phyloP scores from a whole-genome alignment of 2,329 filamentous ascomycete genomes.

The Exophiala sp. region DNA sequence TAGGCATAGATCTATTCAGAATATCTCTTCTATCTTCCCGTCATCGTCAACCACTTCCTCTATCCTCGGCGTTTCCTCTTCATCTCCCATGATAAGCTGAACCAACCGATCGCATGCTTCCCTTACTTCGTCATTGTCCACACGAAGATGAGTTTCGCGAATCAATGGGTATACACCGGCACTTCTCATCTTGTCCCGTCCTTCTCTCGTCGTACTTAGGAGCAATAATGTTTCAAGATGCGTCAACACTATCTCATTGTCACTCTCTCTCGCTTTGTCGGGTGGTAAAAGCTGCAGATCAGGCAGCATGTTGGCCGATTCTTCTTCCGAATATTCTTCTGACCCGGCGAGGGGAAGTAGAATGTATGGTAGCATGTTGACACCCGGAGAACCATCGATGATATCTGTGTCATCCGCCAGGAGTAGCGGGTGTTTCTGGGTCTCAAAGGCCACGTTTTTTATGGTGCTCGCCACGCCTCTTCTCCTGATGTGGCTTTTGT shows the following conservation, averaged over 20 bases:
- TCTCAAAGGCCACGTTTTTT: slow-evolving; percentile 87
- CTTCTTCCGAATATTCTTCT: slow-evolving; percentile 85
- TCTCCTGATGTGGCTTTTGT: slow-evolving; percentile 74
- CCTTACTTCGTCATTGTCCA: slow-evolving; percentile 73
- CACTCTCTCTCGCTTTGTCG: slow-evolving; percentile 80
- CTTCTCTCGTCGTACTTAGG: slow-evolving; percentile 72
- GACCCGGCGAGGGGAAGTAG: slow-evolving; percentile 81
- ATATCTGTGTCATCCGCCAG: slow-evolving; percentile 61
- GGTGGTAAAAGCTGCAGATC: slow-evolving; percentile 86
- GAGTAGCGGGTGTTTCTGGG: slow-evolving; percentile 67
- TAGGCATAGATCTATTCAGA: slow-evolving; percentile 30
- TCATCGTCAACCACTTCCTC: slow-evolving; percentile 45
- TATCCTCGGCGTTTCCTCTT: slow-evolving; percentile 52
- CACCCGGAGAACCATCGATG: slow-evolving; percentile 9
- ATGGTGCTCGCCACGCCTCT: slow-evolving; percentile 95
- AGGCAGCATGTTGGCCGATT: slow-evolving; percentile 79
- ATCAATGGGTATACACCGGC: slow-evolving; percentile 87
- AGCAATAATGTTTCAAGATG: slow-evolving; percentile 86
- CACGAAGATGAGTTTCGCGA: slow-evolving; percentile 75
- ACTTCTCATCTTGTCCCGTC: slow-evolving; percentile 68
- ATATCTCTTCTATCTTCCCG: slow-evolving; percentile 45
- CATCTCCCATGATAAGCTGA: slow-evolving; percentile 80
- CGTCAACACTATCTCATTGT: slow-evolving; percentile 72
- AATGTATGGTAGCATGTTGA: slow-evolving; percentile 79
- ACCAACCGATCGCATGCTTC: slow-evolving; percentile 88